Evolutionary conservation across 2,329 filamentous ascomycete species (phyloP), one percentile per base, ranked within the genome.

Genomic region (Bipolaris zeicola): DNA sequence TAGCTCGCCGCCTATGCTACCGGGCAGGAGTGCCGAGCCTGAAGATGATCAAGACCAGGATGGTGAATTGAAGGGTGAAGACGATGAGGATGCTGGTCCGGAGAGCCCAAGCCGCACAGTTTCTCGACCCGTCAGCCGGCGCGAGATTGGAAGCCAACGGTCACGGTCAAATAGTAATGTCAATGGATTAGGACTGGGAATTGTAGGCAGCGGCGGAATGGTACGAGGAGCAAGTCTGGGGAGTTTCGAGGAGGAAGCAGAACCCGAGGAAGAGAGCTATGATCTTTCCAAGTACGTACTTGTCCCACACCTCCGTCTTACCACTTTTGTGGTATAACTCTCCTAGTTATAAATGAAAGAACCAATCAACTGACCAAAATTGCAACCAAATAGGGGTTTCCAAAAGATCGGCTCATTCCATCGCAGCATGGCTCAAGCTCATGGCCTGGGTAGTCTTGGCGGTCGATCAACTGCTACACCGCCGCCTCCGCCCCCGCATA

Each of bases 351-450:
- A 20, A 28, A 18, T 34, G 20, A 36, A n/a, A 18, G 14, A 37
- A 4, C 7, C 14, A 3, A 13, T 6, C 52, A 46, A 31, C 65
- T 74, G 61, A 74, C 54, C 26, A 14, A 0, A 0, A 33, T 41
- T 13, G 22, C 57, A 18, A 24, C 20, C 20, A 47, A 46, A 47
- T 24, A 81, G 79, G 71, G 80, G 80, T 22, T 82, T 82, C 68
- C 78, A 81, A 60, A 79, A 79, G 33, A 82, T 82, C 47, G 79
- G 79, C 26, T 75, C 76, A 2, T 82, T 80, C 62, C 80, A 82
- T 45, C 68, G 69, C 26, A 72, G 58, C 51, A 69, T 74, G 52
- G 70, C 70, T 16, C 70, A 72, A 38, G 67, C 65, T 11, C 72
- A 74, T 22, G 67, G 69, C 7, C 57, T 73, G 26, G 64, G 64